A percentile compares a stretch with the other conserved stretches of the same genome.
phyloP scores from a whole-genome alignment of 805 yeast species.

The Sungouiella blattae region DNA sequence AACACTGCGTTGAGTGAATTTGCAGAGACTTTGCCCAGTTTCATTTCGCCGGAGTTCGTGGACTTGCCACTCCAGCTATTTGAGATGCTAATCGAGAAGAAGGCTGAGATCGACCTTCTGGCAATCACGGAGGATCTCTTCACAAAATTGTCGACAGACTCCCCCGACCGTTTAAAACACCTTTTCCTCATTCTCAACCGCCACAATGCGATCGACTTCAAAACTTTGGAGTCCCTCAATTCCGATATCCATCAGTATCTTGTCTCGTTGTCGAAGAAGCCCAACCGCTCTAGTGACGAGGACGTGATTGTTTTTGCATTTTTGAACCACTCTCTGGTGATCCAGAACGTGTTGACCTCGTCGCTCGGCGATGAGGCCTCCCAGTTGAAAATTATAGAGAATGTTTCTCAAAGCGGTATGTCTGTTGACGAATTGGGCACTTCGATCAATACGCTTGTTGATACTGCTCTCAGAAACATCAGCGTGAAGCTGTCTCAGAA shows the following conservation, averaged over 20 bases:
- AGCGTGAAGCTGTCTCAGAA: conserved; percentile 5
- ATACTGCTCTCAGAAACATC: conserved; percentile 15
- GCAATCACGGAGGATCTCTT: conserved; percentile 29
- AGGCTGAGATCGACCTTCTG: conserved; percentile 1
- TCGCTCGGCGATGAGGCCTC: conserved; percentile 4
- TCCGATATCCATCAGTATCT: conserved; percentile 18
- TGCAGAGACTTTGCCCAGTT: conserved; percentile 18
- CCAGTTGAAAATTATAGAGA: conserved; percentile 13
- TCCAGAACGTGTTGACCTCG: conserved; percentile 16
- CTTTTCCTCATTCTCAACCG: conserved; percentile 6
- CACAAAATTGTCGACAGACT: conserved; percentile 23
- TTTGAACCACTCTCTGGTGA: conserved; percentile 14
- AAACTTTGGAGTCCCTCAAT: too few species aligned
- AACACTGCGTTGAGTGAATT: conserved; percentile 4
- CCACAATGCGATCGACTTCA: neutral
- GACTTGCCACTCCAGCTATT: conserved; percentile 20
- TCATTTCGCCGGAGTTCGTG: conserved; percentile 24
- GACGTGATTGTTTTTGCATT: conserved; percentile 18
- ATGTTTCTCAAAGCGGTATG: conserved; percentile 2
- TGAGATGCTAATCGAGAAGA: conserved; percentile 6
- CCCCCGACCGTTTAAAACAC: conserved; percentile 5
- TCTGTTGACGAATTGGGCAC: neutral
- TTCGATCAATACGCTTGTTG: conserved; percentile 1
- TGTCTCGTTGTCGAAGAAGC: conserved; percentile 23
- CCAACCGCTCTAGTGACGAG: conserved; percentile 18